phyloP scores from a whole-genome alignment of 2,329 filamentous ascomycete genomes.

The Celoporthe dispersa region DNA sequence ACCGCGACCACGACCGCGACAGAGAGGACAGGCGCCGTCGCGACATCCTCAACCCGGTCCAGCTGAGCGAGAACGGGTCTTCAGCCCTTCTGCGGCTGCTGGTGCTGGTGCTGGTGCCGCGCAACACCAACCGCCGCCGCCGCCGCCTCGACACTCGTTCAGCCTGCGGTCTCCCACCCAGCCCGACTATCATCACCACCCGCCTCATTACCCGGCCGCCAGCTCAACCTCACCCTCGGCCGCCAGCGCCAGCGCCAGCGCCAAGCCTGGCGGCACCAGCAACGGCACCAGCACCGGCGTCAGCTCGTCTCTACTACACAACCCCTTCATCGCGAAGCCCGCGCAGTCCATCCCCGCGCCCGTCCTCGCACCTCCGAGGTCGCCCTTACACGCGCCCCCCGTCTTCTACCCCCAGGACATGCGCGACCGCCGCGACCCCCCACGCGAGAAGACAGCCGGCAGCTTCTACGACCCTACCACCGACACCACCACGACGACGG shows the following conservation, averaged over 20 bases:
- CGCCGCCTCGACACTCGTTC: conserved; percentile 49
- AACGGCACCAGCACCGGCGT: conserved; percentile 36
- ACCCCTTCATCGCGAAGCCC: conserved; percentile 28
- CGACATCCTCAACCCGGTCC: conserved; percentile 51
- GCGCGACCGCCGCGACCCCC: conserved; percentile 32
- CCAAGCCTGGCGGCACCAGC: conserved; percentile 33
- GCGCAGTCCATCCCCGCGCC: conserved; percentile 26
- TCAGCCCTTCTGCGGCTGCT: conserved; percentile 5
- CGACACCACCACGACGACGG: conserved; percentile 50
- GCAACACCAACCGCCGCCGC: conserved; percentile 22
- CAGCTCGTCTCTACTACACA: conserved; percentile 32
- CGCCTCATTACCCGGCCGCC: conserved; percentile 37
- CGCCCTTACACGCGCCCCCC: conserved; percentile 49
- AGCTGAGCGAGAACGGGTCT: conserved; percentile 25
- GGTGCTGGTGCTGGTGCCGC: conserved; percentile 7
- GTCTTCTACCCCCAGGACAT: conserved; percentile 46
- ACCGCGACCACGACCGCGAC: conserved; percentile 34
- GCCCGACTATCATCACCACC: conserved; percentile 42
- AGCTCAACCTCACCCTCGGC: conserved; percentile 36
- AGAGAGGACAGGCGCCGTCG: conserved; percentile 43
- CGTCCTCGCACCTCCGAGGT: conserved; percentile 39
- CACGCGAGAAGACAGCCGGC: conserved; percentile 48
- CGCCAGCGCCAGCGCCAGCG: conserved; percentile 35
- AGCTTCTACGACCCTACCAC: conserved; percentile 60
- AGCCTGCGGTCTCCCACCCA: conserved; percentile 55